phyloP scores from a whole-genome alignment of 352 stramenopile species.

The Phytophthora macrochlamydospora region DNA sequence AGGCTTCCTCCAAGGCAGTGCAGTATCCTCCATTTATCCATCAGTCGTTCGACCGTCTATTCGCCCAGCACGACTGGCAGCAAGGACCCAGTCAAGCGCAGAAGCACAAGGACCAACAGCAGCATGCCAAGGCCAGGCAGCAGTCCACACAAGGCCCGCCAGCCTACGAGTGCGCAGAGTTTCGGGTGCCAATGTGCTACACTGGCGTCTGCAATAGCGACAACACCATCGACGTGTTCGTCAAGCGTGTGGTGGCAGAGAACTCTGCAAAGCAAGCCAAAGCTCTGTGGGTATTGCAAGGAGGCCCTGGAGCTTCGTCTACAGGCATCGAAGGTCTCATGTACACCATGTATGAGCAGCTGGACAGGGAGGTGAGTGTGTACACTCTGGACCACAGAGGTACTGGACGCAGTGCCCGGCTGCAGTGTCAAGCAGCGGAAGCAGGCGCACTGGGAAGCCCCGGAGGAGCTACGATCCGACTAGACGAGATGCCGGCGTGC shows the following conservation, averaged over 20 bases:
- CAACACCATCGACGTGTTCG: constrained; percentile 59
- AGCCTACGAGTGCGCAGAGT: constrained; percentile 63
- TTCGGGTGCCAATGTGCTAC: constrained; percentile 79
- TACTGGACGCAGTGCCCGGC: constrained; percentile 58
- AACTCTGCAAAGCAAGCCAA: constrained; percentile 28
- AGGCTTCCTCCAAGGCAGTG: constrained; percentile 5
- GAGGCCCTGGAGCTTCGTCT: constrained; percentile 70
- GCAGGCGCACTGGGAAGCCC: constrained; percentile 58
- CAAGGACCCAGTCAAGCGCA: constrained; percentile 3
- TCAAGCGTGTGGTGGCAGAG: constrained; percentile 54
- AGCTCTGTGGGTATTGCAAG: constrained; percentile 74
- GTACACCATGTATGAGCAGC: constrained; percentile 54
- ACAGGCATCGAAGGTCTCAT: constrained; percentile 73
- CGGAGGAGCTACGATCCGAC: constrained; percentile 46
- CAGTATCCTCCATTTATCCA: constrained; percentile 36
- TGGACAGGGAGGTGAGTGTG: constrained; percentile 57
- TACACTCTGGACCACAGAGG: constrained; percentile 79
- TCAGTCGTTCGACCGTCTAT: constrained; percentile 46
- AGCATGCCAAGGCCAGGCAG: constrained; percentile 13
- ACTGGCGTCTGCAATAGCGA: constrained; percentile 64
- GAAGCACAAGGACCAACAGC: constrained; percentile 6
- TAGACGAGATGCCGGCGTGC: constrained; percentile 66
- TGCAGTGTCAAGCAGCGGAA: constrained; percentile 60
- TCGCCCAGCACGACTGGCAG: constrained; percentile 33
- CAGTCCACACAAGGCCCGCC: constrained; percentile 2